These are phyloP conservation scores for Fusarium buxicola DNA, from an alignment of 2,329 filamentous ascomycete genomes.

Conservation along the genomic window DNA sequence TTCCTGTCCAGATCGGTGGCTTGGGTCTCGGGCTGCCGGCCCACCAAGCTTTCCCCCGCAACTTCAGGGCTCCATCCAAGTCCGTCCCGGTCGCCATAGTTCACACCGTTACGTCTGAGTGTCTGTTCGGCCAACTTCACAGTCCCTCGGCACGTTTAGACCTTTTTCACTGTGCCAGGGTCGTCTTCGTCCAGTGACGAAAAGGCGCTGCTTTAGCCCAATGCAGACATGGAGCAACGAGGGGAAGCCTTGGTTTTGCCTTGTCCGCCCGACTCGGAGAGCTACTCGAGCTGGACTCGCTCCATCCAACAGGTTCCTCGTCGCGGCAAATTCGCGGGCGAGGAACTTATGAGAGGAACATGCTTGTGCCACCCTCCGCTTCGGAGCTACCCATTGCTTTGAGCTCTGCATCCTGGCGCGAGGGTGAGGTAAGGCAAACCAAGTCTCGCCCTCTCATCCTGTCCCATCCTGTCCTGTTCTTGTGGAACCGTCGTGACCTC, in stretches of 20 bases:
- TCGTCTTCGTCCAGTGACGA: conserved; percentile 33
- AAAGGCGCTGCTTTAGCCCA: conserved; percentile 39
- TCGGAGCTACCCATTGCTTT: conserved; percentile 38
- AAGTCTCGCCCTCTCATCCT: conserved; percentile 17
- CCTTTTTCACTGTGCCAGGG: conserved; percentile 32
- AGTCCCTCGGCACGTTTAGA: conserved; percentile 12
- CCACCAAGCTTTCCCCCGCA: conserved; percentile 45
- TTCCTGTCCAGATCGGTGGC: conserved; percentile 41
- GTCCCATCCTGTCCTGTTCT: conserved; percentile 4
- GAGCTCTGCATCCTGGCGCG: conserved; percentile 16
- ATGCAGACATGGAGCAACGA: conserved; percentile 32
- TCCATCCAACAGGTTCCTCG: conserved; percentile 42
- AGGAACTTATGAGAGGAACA: conserved; percentile 39
- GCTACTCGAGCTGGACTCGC: conserved; percentile 31
- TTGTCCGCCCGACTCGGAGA: conserved; percentile 16
- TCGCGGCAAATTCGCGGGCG: conserved; percentile 36
- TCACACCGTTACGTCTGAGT: conserved; percentile 45
- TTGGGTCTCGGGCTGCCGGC: conserved; percentile 34
- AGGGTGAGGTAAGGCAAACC: conserved; percentile 21
- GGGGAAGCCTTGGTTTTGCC: not conserved
- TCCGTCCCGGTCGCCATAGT: conserved; percentile 46
- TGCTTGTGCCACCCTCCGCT: conserved; percentile 40
- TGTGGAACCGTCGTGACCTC: conserved; percentile 50
- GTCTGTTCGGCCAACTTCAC: conserved; percentile 35
- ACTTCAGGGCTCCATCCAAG: conserved; percentile 30